These are phyloP conservation scores for Mitragyna speciosa DNA, from an alignment of 257 asterid species.

Conservation along the genomic window DNA sequence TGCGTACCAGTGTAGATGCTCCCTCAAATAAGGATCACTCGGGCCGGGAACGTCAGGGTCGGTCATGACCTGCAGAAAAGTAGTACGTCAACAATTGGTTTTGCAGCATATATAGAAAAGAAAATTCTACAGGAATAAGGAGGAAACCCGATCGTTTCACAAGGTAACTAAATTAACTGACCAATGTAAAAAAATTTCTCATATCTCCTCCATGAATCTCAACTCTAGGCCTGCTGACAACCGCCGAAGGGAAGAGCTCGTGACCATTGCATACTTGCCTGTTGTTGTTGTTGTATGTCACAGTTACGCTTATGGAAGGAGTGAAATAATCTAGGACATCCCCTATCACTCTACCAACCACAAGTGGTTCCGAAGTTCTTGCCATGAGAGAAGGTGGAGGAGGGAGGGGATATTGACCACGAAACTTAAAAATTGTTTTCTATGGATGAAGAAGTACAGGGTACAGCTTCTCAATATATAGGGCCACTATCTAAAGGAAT, in stretches of 20 bases:
- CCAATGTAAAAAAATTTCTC: slow-evolving; percentile 76
- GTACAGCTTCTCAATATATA: slow-evolving; percentile 8
- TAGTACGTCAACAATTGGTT: background rate
- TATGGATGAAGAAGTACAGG: background rate
- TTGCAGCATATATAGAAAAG: background rate
- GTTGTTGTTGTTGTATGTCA: slow-evolving; percentile 43
- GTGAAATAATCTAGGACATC: slow-evolving; percentile 67
- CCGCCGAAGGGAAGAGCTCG: slow-evolving; percentile 69
- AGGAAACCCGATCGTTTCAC: background rate
- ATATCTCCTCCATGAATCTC: slow-evolving; percentile 60
- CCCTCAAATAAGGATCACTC: slow-evolving; percentile 79
- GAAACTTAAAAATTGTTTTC: background rate
- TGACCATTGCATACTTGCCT: slow-evolving; percentile 67
- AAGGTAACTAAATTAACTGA: slow-evolving; percentile 5
- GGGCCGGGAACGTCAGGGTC: slow-evolving; percentile 97
- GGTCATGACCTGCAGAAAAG: slow-evolving; percentile 58
- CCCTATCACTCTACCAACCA: slow-evolving; percentile 76
- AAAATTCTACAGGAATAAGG: background rate
- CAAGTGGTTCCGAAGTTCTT: slow-evolving; percentile 55
- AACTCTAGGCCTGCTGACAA: slow-evolving; percentile 51
- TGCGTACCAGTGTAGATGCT: slow-evolving; percentile 79
- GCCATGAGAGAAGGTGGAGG: slow-evolving; percentile 26
- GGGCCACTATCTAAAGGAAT: background rate
- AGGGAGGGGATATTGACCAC: background rate
- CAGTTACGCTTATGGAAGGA: slow-evolving; percentile 42